phyloP scores from a whole-genome alignment of 2,329 filamentous ascomycete genomes.

The Talaromyces albobiverticillius region DNA sequence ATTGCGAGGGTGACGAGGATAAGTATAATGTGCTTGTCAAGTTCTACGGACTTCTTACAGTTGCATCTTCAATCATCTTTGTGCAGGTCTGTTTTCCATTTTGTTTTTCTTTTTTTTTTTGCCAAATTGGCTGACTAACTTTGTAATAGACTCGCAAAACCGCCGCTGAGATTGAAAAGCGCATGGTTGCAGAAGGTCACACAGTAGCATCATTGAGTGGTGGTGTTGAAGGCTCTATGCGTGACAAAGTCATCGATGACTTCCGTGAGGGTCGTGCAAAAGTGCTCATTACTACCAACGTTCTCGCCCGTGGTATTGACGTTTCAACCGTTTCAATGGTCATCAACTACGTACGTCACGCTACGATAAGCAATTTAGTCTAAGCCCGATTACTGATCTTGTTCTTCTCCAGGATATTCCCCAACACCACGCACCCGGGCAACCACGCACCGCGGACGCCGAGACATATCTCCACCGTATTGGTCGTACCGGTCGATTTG shows the following conservation, averaged over 20 bases:
- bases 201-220: constrained; percentile 87
- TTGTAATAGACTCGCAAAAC: constrained; percentile 71
- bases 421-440: constrained; percentile 57
- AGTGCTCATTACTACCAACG: constrained; percentile 96
- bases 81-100: constrained; percentile 74
- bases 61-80: constrained; percentile 97
- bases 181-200: constrained; percentile 86
- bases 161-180: constrained; percentile 76
- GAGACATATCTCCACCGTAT: constrained; percentile 99
- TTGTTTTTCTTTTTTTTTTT: not conserved
- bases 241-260: constrained; percentile 78
- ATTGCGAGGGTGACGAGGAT: constrained; percentile 75
- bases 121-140: constrained; percentile 19
- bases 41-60: constrained; percentile 93
- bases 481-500: constrained; percentile 93
- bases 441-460: constrained; percentile 67
- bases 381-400: constrained; percentile 4
- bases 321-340: constrained; percentile 92
- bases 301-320: constrained; percentile 93
- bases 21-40: constrained; percentile 89
- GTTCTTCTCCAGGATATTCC: constrained; percentile 58
- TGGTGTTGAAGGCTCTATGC: constrained; percentile 76
- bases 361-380: not conserved
- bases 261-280: constrained; percentile 88
- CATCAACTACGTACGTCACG: constrained; percentile 74